A percentile compares a stretch with the other conserved stretches of the same genome.
Conservation (phyloP, 192 early-diverging fungal species). For the Coemansia nantahalensis region DNA sequence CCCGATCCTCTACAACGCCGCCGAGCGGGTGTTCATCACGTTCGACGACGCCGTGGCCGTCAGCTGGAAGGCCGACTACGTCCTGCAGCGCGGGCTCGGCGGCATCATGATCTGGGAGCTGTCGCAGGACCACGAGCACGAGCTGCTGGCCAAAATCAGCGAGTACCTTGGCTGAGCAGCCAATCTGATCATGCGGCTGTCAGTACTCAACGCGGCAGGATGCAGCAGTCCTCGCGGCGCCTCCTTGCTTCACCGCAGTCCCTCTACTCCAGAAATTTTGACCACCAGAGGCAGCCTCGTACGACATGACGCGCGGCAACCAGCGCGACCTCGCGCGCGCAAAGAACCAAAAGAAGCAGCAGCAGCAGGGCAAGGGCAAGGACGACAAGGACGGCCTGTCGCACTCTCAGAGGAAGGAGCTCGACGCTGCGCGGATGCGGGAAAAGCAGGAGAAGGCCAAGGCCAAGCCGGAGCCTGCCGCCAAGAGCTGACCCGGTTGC, state of each 20-base stretch:
- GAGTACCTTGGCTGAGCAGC: conserved; percentile 41
- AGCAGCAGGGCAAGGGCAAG: conserved; percentile 36
- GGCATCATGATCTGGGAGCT: conserved; percentile 86
- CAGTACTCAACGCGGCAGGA: neutral
- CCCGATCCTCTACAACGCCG: conserved; percentile 77
- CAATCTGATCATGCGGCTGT: too few relatives aligned
- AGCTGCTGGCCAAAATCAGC: conserved; percentile 50
- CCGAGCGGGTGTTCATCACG: conserved; percentile 66
- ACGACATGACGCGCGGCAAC: conserved; percentile 58
- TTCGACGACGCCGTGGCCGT: conserved; percentile 76
- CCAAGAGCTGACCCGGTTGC: too few relatives aligned
- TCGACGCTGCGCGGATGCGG: conserved; percentile 52
- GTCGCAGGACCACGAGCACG: conserved; percentile 42
- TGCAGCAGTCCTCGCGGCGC: too few relatives aligned
- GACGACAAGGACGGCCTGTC: conserved; percentile 21
- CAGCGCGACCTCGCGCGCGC: conserved; percentile 55
- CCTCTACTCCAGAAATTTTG: too few relatives aligned
- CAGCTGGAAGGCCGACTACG: conserved; percentile 65
- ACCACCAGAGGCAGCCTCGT: too few relatives aligned
- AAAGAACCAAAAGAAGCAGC: conserved; percentile 45
- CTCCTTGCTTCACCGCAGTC: too few relatives aligned
- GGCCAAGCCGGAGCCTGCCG: too few relatives aligned
- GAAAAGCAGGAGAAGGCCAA: conserved; percentile 35
- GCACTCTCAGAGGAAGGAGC: conserved; percentile 34
- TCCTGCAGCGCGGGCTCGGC: conserved; percentile 55